A percentile compares a stretch with the other conserved stretches of the same genome.
phyloP scores from a whole-genome alignment of 441 rosid genomes.

The Aleurites moluccanus region DNA sequence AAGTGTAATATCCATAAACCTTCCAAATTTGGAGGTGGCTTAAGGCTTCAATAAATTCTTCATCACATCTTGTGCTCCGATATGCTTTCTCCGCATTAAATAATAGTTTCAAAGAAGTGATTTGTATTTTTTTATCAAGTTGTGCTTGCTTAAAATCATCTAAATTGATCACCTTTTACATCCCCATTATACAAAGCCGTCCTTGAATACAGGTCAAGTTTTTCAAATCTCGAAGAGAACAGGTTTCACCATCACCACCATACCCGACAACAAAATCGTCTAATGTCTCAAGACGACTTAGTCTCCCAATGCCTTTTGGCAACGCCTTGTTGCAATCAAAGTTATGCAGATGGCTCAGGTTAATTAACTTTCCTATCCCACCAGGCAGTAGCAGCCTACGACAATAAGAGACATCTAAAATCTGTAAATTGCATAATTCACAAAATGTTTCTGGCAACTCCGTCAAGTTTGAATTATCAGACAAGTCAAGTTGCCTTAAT shows the following conservation, averaged over 20 bases:
- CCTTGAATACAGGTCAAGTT: slow-evolving; percentile 19
- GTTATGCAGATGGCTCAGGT: slow-evolving; percentile 19
- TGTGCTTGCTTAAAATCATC: slow-evolving; percentile 22
- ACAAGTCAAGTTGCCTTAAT: slow-evolving; percentile 24
- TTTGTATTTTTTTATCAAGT: slow-evolving; percentile 14
- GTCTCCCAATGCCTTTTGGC: slow-evolving; percentile 17
- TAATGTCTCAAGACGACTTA: slow-evolving; percentile 16
- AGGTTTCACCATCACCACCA: not conserved
- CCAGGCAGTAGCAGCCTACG: not conserved
- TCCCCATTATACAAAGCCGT: not conserved
- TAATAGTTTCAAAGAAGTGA: not conserved
- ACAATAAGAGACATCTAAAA: slow-evolving; percentile 12
- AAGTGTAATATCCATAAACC: not conserved
- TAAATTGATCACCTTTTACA: not conserved
- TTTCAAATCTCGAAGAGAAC: slow-evolving; percentile 12
- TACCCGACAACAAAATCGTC: not conserved
- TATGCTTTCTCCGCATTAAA: not conserved
- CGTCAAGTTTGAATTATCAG: not conserved
- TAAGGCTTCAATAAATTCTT: slow-evolving; percentile 22
- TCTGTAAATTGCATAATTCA: slow-evolving; percentile 23
- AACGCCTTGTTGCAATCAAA: not conserved
- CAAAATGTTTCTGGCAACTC: slow-evolving; percentile 26
- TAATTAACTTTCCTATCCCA: slow-evolving; percentile 21
- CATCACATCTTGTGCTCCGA: not conserved
- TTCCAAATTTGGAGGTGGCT: slow-evolving; percentile 12